A percentile compares a stretch with the other conserved stretches of the same genome.
Conservation (phyloP, 331 rosid genomes). For the Malus hybrid region DNA sequence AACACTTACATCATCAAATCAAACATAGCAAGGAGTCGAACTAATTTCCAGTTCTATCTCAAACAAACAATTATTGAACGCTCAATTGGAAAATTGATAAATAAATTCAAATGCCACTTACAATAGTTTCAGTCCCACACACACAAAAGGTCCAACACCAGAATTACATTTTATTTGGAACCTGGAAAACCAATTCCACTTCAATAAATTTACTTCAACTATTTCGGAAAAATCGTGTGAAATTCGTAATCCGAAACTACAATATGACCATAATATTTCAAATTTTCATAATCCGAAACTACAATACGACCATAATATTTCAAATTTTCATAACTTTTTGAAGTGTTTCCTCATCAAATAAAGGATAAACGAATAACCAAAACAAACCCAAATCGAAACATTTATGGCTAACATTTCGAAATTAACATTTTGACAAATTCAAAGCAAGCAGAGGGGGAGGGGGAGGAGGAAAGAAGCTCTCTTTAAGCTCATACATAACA, state of each 20-base stretch:
- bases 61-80: background rate
- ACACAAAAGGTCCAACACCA: background rate
- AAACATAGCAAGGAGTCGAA: background rate
- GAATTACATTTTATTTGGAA: background rate
- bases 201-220: no score
- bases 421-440: background rate
- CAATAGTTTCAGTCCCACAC: background rate
- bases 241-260: background rate
- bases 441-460: background rate
- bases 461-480: no score
- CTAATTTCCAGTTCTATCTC: background rate
- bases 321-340: background rate
- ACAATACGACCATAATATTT: background rate
- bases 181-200: background rate
- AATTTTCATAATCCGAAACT: background rate
- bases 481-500: background rate
- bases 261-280: background rate
- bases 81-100: background rate
- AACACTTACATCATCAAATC: background rate
- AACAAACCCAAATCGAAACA: background rate
- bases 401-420: background rate
- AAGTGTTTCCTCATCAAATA: background rate
- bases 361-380: background rate
- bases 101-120: background rate
- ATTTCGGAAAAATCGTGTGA: background rate